phyloP scores from a whole-genome alignment of 768 basidiomycete species.

The Tylopilus felleus region DNA sequence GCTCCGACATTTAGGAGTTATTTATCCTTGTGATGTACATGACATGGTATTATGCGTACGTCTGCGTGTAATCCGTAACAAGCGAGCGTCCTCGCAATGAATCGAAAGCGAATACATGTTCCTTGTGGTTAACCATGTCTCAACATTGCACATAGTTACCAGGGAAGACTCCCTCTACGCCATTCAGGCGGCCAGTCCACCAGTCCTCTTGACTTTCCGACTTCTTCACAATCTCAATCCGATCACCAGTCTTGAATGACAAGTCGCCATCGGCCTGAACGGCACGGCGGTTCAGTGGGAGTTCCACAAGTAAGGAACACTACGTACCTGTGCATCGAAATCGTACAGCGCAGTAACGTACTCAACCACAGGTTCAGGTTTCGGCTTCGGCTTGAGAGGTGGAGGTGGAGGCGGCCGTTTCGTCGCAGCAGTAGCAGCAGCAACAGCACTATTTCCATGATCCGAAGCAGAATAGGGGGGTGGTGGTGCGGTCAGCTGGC shows the following conservation, averaged over 20 bases:
- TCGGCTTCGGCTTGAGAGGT: constrained; percentile 85
- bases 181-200: constrained; percentile 93
- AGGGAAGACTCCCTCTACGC: constrained; percentile 86
- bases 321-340: constrained; percentile 78
- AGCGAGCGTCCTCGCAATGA: neutral
- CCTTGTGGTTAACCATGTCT: neutral
- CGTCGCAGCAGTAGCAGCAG: constrained; percentile 38
- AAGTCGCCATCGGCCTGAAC: constrained; percentile 87
- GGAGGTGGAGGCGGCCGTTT: constrained; percentile 91
- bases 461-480: constrained; percentile 31
- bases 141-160: constrained; percentile 46
- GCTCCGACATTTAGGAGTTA: constrained; percentile 16
- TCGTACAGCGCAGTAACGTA: constrained; percentile 95
- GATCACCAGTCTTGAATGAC: constrained; percentile 84
- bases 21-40: too few species aligned
- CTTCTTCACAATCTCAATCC: constrained; percentile 85
- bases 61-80: neutral
- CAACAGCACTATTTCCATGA: constrained; percentile 26
- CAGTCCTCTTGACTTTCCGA: constrained; percentile 86
- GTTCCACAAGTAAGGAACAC: neutral
- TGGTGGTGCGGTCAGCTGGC: constrained; percentile 41
- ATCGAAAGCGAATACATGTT: neutral
- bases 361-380: constrained; percentile 54
- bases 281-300: neutral
- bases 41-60: too few species aligned